These are phyloP conservation scores for Crithidia mellificae DNA, from an alignment of 208 protist species.

Conservation along the genomic window DNA sequence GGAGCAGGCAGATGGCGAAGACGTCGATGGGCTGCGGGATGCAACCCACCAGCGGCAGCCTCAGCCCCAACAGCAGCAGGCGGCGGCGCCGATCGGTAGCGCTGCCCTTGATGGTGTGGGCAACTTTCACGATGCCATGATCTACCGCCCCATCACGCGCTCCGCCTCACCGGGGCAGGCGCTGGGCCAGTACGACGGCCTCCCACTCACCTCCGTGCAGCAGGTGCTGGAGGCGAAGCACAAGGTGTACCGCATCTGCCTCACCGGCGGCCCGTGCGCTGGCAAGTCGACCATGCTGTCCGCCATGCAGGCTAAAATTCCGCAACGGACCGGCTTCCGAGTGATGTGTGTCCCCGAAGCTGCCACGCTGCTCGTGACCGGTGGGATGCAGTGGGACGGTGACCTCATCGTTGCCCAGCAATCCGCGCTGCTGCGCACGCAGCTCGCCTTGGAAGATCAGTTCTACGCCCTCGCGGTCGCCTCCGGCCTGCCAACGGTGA, in stretches of 20 bases:
- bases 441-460: constrained; percentile 77
- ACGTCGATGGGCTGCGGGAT: too few species aligned
- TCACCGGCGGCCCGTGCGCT: constrained; percentile 83
- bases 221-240: constrained; percentile 51
- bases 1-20: not conserved
- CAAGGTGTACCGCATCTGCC: constrained; percentile 65
- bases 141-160: constrained; percentile 43
- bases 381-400: constrained; percentile 70
- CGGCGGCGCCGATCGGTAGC: not conserved
- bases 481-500: constrained; percentile 45
- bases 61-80: not conserved
- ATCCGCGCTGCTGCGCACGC: constrained; percentile 57
- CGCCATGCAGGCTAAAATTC: constrained; percentile 58
- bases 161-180: constrained; percentile 57
- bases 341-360: constrained; percentile 85
- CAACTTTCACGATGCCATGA: not conserved
- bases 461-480: constrained; percentile 68
- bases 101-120: not conserved
- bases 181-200: constrained; percentile 45
- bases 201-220: constrained; percentile 49
- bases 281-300: constrained; percentile 82
- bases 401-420: constrained; percentile 59
- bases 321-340: constrained; percentile 60
- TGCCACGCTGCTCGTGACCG: constrained; percentile 72
- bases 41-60: not conserved